Percentiles rank a stretch among this genome's conserved stretches.
Evolutionary conservation across 306 rosid genomes (phyloP).

Genomic region (Benincasa hispida): DNA sequence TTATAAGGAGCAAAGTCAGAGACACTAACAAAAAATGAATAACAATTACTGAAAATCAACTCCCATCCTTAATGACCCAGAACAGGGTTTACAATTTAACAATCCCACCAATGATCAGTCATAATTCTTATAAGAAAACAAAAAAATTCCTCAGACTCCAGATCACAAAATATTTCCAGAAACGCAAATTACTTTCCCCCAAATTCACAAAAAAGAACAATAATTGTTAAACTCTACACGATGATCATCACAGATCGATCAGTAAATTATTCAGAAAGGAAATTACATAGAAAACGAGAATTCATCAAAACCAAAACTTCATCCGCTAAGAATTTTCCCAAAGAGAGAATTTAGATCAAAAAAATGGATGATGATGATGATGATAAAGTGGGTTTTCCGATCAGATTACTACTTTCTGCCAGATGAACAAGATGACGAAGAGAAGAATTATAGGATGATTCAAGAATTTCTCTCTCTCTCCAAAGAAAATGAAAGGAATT

Average conservation of each 20-base stretch:
- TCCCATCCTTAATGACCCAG: constrained; percentile 29
- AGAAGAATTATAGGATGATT: constrained; percentile 6
- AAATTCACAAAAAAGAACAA: constrained; percentile 11
- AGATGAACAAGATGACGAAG: background rate
- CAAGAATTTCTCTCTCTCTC: background rate
- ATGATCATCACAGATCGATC: constrained; percentile 46
- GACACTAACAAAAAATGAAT: constrained; percentile 18
- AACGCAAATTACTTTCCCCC: background rate
- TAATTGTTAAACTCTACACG: constrained; percentile 36
- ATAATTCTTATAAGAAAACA: background rate
- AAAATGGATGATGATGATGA: constrained; percentile 11
- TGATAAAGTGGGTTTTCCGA: constrained; percentile 27
- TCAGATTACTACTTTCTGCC: constrained; percentile 14
- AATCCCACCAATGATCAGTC: constrained; percentile 9
- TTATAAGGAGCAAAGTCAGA: constrained; percentile 25
- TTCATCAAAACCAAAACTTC: constrained; percentile 47
- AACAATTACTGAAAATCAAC: constrained; percentile 21
- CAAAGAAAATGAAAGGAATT: constrained; percentile 10
- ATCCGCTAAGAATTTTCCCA: constrained; percentile 25
- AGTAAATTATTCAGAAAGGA: constrained; percentile 27
- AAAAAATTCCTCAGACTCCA: constrained; percentile 19
- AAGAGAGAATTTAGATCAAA: constrained; percentile 24
- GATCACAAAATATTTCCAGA: constrained; percentile 27
- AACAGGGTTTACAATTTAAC: constrained; percentile 32
- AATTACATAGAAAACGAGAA: constrained; percentile 55